Conservation (phyloP, 306 rosid species). For the Chamaecrista fasciculata region DNA sequence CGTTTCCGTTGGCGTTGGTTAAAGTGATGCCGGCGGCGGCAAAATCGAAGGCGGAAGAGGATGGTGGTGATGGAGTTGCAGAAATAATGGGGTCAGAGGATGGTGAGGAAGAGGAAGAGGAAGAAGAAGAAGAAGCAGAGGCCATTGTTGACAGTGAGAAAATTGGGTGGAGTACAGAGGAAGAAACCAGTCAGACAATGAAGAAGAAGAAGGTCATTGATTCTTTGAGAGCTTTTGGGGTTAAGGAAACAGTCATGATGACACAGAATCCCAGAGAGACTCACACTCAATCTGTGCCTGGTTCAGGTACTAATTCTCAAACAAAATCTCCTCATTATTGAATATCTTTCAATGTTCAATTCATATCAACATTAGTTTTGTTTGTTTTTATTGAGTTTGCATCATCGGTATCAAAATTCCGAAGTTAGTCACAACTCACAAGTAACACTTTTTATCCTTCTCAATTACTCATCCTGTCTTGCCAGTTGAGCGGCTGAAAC, state of each 20-base stretch:
- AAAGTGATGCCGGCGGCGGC: slow-evolving; percentile 22
- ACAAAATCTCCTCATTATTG: not conserved
- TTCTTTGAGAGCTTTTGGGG: slow-evolving; percentile 8
- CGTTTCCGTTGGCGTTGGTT: slow-evolving; percentile 38
- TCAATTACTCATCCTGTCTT: too few species aligned
- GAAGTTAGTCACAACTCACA: too few species aligned
- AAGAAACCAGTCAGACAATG: slow-evolving; percentile 27
- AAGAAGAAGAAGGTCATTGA: not conserved
- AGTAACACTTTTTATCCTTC: too few species aligned
- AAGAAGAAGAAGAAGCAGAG: slow-evolving; percentile 29
- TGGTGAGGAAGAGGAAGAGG: slow-evolving; percentile 10
- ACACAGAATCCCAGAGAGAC: not conserved
- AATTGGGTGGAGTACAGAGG: slow-evolving; percentile 41
- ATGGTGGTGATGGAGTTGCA: slow-evolving; percentile 21
- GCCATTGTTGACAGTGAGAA: slow-evolving; percentile 35
- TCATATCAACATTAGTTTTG: not conserved
- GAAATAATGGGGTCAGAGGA: slow-evolving; percentile 12
- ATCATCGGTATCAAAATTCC: too few species aligned
- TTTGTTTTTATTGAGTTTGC: too few species aligned
- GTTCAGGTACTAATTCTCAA: slow-evolving; percentile 28
- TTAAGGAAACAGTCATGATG: not conserved
- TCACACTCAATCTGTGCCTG: not conserved
- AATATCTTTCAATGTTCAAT: too few species aligned
- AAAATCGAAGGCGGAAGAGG: slow-evolving; percentile 19
- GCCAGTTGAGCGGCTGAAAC: not conserved